phyloP scores from a whole-genome alignment of 2,329 filamentous ascomycete genomes.

The Paecilomyces dactylethromorphus region DNA sequence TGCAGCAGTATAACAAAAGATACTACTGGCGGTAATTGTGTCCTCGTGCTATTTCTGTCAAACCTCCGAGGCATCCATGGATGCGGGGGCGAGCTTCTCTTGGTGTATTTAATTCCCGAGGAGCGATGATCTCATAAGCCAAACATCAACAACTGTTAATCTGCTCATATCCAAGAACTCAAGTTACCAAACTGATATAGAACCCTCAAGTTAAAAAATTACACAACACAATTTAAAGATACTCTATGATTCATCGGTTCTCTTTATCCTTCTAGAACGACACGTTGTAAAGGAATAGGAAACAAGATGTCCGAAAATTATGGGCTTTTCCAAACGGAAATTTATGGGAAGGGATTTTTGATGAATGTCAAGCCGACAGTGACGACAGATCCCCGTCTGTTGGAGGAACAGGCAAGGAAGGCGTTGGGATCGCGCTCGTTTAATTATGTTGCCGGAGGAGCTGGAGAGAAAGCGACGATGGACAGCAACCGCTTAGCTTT shows the following conservation, averaged over 20 bases:
- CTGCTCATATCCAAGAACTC: not conserved
- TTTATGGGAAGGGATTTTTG: conserved; percentile 50
- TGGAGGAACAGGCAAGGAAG: conserved; percentile 50
- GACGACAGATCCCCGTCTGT: conserved; percentile 53
- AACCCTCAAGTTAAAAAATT: too few species aligned
- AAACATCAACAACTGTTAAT: too few species aligned
- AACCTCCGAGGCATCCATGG: not conserved
- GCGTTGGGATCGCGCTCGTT: conserved; percentile 45
- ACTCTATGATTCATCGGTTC: not conserved
- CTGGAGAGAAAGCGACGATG: conserved; percentile 56
- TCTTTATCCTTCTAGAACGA: not conserved
- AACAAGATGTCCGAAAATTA: conserved; percentile 31
- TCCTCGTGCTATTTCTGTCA: not conserved
- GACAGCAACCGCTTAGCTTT: conserved; percentile 55
- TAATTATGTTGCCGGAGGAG: conserved; percentile 58
- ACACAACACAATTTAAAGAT: too few species aligned
- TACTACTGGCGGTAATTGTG: not conserved
- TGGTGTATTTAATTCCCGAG: not conserved
- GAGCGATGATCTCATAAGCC: not conserved
- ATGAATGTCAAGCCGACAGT: conserved; percentile 43
- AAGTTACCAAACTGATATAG: not conserved
- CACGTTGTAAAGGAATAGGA: not conserved
- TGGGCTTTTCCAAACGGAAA: conserved; percentile 39
- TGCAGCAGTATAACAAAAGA: not conserved
- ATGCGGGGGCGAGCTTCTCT: not conserved